Base-by-base conservation (phyloP, 2,329 filamentous ascomycete genomes). In the Chaetomium sp. region DNA sequence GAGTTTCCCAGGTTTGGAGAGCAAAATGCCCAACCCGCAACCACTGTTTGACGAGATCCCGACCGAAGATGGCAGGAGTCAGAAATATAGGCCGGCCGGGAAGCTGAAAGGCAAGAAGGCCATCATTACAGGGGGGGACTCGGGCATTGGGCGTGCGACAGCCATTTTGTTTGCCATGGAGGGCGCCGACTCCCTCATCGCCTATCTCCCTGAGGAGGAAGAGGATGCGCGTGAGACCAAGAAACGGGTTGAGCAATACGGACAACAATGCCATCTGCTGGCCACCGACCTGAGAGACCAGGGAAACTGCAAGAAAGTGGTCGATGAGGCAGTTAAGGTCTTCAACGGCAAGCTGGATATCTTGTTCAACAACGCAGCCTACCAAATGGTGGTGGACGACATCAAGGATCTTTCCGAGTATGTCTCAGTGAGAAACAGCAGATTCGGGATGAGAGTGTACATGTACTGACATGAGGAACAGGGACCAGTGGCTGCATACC, bases 101-200 rank as follows among this genome's bases (percentile, higher is more conserved):
- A 96, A 95, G 78, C 85, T 95, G 7, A 77, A 85, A 71, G 90
- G 87, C 67, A 91, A 89, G 77, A 90, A 86, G 65, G 90, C 91
- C 8, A 77, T 95, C 64, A 94, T 95, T 72, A 94, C 91, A 0
- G 91, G 91, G 19, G 91, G 91, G 3, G 91, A 94, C 76, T 89
- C 85, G 7, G 91, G 91, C 1, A 94, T 95, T 68, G 90, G 91
- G 7, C 86, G 90, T 45, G 87, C 91, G 1, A 85, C 88, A 1
- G 90, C 91, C 1, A 83, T 94, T 19, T 81, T 95, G 0, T 95
- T 89, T 71, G 91, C 91, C 47, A 89, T 92, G 83, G 92, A 95
- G 76, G 92, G 91, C 6, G 90, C 90, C 16, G 86, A 90, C 67
- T 86, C 84, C 58, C 81, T 90, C 64, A 92, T 95, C 69, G 85